Evolutionary conservation across 2,329 filamentous ascomycete genomes (phyloP), one percentile per base, ranked within the genome.

Genomic region (Hypoxylon sp.): DNA sequence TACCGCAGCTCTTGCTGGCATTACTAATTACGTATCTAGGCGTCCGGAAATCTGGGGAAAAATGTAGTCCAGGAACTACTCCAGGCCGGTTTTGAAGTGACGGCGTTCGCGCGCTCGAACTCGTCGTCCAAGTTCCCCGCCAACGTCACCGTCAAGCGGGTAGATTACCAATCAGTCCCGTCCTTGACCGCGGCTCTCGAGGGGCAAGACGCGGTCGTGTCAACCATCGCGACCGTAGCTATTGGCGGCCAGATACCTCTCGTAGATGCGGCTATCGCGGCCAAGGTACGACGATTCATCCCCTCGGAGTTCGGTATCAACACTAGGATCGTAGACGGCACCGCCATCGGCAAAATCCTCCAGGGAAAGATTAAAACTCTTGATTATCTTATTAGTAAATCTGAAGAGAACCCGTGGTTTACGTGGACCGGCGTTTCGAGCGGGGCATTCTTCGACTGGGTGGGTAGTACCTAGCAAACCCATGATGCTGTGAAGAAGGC

Each of bases 371-470:
- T 70, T 47, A 62, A 72, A 58, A 68, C 68, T 24, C 47, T 86
- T 8, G 81, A 87, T 34, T 87, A 88, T 63, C 77, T 89, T 19
- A 79, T 83, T 64, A 75, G 75, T 22, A 82, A 83, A 65, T 76
- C 74, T 6, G 80, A 82, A 64, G 76, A 82, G 62, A 74, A 76
- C 20, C 71, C 77, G 1, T 74, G 68, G 0, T 83, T 90, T 65
- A 82, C 79, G 28, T 91, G 88, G 87, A 89, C 85, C 1, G 84
- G 79, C 1, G 72, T 91, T 13, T 81, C 86, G 3, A 84, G 79
- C 7, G 86, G 87, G 0, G 76, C 84, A 1, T 87, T 90, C 74
- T 88, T 90, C 71, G 88, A 90, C 70, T 86, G 83, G 84, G 80
- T 82, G 72, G 20, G 68, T 8, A n/a, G 24, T n/a, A 32, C 2